A percentile compares a stretch with the other conserved stretches of the same genome.
Evolutionary conservation across 768 basidiomycete species (phyloP).

Genomic region (Leccinum arenicola): DNA sequence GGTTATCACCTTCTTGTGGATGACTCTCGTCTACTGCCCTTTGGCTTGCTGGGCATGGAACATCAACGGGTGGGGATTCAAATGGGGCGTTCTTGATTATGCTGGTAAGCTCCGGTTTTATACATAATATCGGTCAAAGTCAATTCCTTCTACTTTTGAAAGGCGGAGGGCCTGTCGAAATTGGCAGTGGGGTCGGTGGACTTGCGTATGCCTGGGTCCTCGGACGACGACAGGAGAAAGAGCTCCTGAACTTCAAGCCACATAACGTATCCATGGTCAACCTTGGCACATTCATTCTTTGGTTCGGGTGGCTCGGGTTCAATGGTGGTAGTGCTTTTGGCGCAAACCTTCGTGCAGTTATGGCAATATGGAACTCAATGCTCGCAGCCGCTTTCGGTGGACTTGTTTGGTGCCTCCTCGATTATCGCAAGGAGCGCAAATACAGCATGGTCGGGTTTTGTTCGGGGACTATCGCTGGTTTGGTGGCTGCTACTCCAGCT

Average conservation of each 20-base stretch:
- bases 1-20: conserved; percentile 80
- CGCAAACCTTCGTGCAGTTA: conserved; percentile 82
- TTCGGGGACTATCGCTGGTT: conserved; percentile 81
- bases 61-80: conserved; percentile 77
- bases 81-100: conserved; percentile 84
- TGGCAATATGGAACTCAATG: conserved; percentile 89
- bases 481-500: conserved; percentile 87
- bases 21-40: conserved; percentile 85
- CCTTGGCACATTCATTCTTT: conserved; percentile 81
- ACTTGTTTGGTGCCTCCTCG: conserved; percentile 78
- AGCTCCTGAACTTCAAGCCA: conserved; percentile 77
- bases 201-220: conserved; percentile 87
- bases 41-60: conserved; percentile 87
- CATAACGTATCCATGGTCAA: conserved; percentile 84
- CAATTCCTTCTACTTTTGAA: conserved; percentile 1
- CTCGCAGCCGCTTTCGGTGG: conserved; percentile 79
- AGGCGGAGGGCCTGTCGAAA: conserved; percentile 89
- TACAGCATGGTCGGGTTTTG: conserved; percentile 93
- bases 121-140: conserved; percentile 3
- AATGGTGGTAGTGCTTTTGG: conserved; percentile 89
- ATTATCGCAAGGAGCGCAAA: conserved; percentile 76
- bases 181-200: conserved; percentile 80
- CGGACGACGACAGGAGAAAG: conserved; percentile 74
- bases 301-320: conserved; percentile 90
- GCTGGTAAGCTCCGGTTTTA: conserved; percentile 51